These are phyloP conservation scores for Entophlyctis luteolus DNA, from an alignment of 192 early-diverging fungal species.

Conservation along the genomic window DNA sequence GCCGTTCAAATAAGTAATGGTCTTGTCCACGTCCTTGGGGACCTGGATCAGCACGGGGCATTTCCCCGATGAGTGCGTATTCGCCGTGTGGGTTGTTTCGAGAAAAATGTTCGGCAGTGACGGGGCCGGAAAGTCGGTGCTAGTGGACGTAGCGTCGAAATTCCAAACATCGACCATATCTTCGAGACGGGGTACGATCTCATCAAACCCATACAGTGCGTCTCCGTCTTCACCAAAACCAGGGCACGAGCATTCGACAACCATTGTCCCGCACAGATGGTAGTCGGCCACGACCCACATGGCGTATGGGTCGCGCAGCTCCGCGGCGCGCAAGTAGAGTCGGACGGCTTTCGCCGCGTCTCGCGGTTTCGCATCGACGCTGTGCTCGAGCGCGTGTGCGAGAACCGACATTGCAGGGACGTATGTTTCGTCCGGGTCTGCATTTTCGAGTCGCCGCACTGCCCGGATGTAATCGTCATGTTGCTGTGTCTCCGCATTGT, in stretches of 20 bases:
- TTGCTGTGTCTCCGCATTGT: background rate
- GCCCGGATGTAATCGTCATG: background rate
- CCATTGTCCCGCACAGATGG: conserved; percentile 71
- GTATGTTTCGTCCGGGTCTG: conserved; percentile 36
- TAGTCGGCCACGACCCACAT: conserved; percentile 80
- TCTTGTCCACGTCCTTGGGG: background rate
- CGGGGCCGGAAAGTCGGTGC: background rate
- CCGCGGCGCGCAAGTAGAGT: conserved; percentile 75
- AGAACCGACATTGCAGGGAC: conserved; percentile 69
- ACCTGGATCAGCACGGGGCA: background rate
- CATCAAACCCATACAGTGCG: background rate
- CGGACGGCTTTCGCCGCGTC: conserved; percentile 45
- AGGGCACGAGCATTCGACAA: conserved; percentile 2
- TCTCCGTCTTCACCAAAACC: background rate
- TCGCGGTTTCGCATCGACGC: conserved; percentile 51
- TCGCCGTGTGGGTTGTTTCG: background rate
- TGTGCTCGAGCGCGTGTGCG: conserved; percentile 75
- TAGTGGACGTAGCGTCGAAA: background rate
- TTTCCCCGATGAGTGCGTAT: background rate
- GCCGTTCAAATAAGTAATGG: background rate
- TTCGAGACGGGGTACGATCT: background rate
- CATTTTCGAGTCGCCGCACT: background rate
- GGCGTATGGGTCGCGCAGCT: conserved; percentile 60
- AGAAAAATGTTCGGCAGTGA: background rate
- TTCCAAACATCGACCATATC: conserved; percentile 3